Percentiles rank a stretch among this genome's conserved stretches.
phyloP scores from a whole-genome alignment of 2,329 filamentous ascomycete genomes.

The Ambrosiella xylebori region DNA sequence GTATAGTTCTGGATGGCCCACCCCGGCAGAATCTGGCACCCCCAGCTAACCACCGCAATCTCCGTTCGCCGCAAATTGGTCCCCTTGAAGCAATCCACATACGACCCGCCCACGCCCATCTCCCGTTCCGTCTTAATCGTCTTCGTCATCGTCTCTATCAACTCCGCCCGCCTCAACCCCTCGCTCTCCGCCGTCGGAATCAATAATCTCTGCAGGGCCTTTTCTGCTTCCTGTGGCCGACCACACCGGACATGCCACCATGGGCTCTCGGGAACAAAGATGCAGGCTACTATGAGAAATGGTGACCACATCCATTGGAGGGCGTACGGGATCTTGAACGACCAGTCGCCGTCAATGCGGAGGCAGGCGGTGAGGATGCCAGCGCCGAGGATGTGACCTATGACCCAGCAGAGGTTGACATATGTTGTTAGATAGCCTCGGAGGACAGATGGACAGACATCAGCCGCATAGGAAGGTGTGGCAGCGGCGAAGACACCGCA shows the following conservation, averaged over 20 bases:
- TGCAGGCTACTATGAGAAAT: conserved; percentile 20
- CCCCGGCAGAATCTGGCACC: conserved; percentile 26
- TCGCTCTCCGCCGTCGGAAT: conserved; percentile 19
- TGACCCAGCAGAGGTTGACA: conserved; percentile 28
- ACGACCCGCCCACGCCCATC: conserved; percentile 22
- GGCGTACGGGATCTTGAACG: conserved; percentile 22
- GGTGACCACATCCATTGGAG: conserved; percentile 25
- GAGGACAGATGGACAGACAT: conserved; percentile 26
- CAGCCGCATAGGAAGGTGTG: conserved; percentile 26
- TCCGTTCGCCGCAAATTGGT: conserved; percentile 29
- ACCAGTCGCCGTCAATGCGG: background rate
- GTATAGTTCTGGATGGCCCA: conserved; percentile 25
- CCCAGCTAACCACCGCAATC: conserved; percentile 24
- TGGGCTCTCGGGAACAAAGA: conserved; percentile 22
- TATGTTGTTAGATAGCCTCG: conserved; percentile 27
- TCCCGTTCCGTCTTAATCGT: conserved; percentile 30
- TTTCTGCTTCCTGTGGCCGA: conserved; percentile 15
- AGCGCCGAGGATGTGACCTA: conserved; percentile 26
- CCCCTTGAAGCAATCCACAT: conserved; percentile 31
- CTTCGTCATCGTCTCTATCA: conserved; percentile 26
- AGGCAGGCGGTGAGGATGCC: conserved; percentile 25
- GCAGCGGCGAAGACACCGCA: conserved; percentile 31
- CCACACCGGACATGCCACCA: conserved; percentile 19
- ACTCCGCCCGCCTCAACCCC: conserved; percentile 17
- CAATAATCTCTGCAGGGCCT: conserved; percentile 7